Conservation (phyloP, 805 yeast genomes). For the Candida arabinofermentans region DNA sequence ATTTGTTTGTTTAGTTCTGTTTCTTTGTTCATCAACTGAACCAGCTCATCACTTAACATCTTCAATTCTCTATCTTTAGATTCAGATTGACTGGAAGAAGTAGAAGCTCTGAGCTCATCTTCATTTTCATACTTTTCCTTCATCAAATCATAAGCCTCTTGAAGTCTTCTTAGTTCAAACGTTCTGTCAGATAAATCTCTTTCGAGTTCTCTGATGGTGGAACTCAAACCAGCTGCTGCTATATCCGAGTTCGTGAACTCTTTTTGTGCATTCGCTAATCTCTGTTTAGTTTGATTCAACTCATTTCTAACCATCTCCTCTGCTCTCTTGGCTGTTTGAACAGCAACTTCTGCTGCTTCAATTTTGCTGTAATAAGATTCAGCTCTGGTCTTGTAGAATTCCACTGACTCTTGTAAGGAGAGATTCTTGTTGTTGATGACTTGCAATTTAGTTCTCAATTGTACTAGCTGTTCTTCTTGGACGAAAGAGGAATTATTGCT, state of each 20-base stretch:
- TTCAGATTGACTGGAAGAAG: conserved; percentile 25
- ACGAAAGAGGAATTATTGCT: conserved; percentile 24
- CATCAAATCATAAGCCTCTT: conserved; percentile 45
- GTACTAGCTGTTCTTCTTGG: conserved; percentile 35
- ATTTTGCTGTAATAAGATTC: conserved; percentile 70
- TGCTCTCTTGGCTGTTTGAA: conserved; percentile 56
- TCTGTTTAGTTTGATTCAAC: conserved; percentile 44
- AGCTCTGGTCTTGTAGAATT: conserved; percentile 64
- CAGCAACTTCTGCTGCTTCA: conserved; percentile 75
- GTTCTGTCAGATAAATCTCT: conserved; percentile 53
- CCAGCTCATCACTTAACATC: conserved; percentile 48
- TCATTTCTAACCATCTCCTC: conserved; percentile 54
- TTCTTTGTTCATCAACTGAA: conserved; percentile 56
- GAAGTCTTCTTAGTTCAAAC: conserved; percentile 48
- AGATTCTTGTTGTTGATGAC: conserved; percentile 51
- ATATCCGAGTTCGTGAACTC: conserved; percentile 54
- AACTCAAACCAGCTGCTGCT: conserved; percentile 48
- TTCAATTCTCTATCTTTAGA: conserved; percentile 48
- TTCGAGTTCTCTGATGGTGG: conserved; percentile 48
- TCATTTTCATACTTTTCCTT: conserved; percentile 48
- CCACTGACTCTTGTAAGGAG: conserved; percentile 51
- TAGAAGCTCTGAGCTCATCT: conserved; percentile 32
- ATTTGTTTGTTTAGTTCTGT: conserved; percentile 61
- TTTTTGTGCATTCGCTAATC: conserved; percentile 43
- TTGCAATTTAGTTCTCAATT: conserved; percentile 54